phyloP scores from a whole-genome alignment of 768 basidiomycete species.

The Podaxis sp. region DNA sequence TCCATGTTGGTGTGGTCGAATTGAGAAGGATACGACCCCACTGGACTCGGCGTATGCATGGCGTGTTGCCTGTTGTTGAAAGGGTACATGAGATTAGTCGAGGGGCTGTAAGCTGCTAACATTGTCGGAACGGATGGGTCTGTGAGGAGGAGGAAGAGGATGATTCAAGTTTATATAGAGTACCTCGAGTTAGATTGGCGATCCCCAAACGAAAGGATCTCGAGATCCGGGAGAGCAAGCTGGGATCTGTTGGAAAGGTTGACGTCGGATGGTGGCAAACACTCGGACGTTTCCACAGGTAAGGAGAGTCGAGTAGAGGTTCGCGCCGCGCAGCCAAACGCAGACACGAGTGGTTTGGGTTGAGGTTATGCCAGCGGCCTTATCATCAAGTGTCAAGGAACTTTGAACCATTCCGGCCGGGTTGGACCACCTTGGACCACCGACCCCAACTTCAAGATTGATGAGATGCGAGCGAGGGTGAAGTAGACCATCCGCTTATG shows the following conservation, averaged over 20 bases:
- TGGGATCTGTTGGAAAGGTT: conserved; percentile 6
- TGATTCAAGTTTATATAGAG: conserved; percentile 9
- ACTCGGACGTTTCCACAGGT: conserved; percentile 9
- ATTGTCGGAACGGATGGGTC: conserved; percentile 9
- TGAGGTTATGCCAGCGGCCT: conserved; percentile 7
- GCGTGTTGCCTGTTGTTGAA: conserved; percentile 11
- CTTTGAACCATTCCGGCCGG: conserved; percentile 8
- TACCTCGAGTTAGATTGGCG: conserved; percentile 14
- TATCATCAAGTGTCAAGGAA: conserved; percentile 5
- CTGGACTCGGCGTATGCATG: conserved; percentile 10
- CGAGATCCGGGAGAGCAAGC: conserved; percentile 11
- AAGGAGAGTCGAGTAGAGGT: conserved; percentile 12
- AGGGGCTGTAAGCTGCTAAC: conserved; percentile 10
- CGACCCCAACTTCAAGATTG: conserved; percentile 5
- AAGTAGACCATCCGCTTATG: conserved; percentile 6
- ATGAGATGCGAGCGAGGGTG: conserved; percentile 2
- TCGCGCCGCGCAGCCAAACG: conserved; percentile 9
- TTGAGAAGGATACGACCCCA: conserved; percentile 10
- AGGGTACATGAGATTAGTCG: conserved; percentile 8
- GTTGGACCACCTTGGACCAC: not conserved
- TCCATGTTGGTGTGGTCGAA: conserved; percentile 7
- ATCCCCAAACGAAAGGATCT: conserved; percentile 6
- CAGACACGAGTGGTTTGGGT: conserved; percentile 11
- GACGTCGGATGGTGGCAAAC: conserved; percentile 7
- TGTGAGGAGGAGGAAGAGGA: conserved; percentile 6